Conservation (phyloP, 352 stramenopile species). For the Phytophthora fragariaefolia region DNA sequence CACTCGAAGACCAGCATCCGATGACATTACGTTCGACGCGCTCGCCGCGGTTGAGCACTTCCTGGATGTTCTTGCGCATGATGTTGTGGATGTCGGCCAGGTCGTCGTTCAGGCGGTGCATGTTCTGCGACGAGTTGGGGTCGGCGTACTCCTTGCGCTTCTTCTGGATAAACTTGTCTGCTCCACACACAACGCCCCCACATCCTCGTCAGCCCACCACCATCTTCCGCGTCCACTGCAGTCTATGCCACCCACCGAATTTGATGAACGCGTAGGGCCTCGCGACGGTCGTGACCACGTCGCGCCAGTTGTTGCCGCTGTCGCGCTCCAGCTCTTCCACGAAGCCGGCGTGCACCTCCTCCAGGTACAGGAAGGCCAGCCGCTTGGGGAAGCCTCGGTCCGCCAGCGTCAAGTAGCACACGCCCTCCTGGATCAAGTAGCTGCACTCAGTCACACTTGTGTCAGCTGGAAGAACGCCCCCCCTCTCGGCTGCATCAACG, state of each 20-base stretch:
- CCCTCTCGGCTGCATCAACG: too few species aligned
- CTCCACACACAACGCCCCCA: background rate
- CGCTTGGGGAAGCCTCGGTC: slow-evolving; percentile 97
- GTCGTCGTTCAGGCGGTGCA: slow-evolving; percentile 97
- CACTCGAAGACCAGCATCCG: background rate
- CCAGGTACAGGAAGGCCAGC: slow-evolving; percentile 97
- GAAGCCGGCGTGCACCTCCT: slow-evolving; percentile 95
- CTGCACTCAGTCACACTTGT: slow-evolving; percentile 52
- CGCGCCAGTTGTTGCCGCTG: slow-evolving; percentile 91
- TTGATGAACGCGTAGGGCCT: slow-evolving; percentile 99
- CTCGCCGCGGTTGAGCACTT: slow-evolving; percentile 93
- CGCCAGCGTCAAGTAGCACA: slow-evolving; percentile 97
- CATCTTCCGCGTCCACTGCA: background rate
- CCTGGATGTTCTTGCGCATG: slow-evolving; percentile 98
- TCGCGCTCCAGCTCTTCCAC: slow-evolving; percentile 95
- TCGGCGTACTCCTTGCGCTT: slow-evolving; percentile 98
- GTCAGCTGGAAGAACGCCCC: too few species aligned
- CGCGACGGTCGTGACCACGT: slow-evolving; percentile 94
- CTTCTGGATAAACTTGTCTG: slow-evolving; percentile 97
- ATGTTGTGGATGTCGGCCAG: slow-evolving; percentile 99
- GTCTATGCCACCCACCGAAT: slow-evolving; percentile 77
- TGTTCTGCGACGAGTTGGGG: slow-evolving; percentile 95
- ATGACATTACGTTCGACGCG: slow-evolving; percentile 78
- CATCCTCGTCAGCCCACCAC: slow-evolving; percentile 1
- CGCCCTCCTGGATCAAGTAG: slow-evolving; percentile 97